These are phyloP conservation scores for Diaporthe citriasiana DNA, from an alignment of 2,329 filamentous ascomycete species.

Conservation along the genomic window DNA sequence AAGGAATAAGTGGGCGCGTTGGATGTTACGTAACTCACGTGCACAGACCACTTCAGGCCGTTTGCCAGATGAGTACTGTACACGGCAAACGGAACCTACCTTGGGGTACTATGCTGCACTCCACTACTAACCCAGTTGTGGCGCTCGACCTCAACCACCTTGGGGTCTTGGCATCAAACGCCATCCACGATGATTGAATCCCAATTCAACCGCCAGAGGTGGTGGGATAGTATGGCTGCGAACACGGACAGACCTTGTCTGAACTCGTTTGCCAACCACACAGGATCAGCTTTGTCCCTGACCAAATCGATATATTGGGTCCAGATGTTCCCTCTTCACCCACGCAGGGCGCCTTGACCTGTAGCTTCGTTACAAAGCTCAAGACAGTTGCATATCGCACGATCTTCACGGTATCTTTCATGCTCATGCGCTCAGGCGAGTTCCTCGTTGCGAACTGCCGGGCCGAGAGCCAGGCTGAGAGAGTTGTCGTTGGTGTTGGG, in stretches of 20 bases:
- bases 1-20: neutral
- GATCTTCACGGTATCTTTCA: neutral
- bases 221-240: neutral
- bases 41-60: slow-evolving; percentile 21
- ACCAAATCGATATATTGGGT: neutral
- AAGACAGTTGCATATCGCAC: neutral
- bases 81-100: neutral
- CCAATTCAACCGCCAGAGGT: neutral
- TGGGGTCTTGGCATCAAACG: neutral
- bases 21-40: neutral
- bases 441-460: neutral
- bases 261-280: neutral
- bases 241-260: neutral
- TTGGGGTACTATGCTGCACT: neutral
- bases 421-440: neutral
- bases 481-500: neutral
- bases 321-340: neutral
- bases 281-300: neutral
- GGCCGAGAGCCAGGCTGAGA: neutral
- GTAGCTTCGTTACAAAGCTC: neutral
- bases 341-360: neutral
- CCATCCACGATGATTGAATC: neutral
- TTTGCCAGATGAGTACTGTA: neutral
- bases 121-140: too few species aligned
- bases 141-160: neutral